Percentiles rank a stretch among this genome's conserved stretches.
phyloP scores from a whole-genome alignment of 2,329 filamentous ascomycete genomes.

The Diplodia mutila region DNA sequence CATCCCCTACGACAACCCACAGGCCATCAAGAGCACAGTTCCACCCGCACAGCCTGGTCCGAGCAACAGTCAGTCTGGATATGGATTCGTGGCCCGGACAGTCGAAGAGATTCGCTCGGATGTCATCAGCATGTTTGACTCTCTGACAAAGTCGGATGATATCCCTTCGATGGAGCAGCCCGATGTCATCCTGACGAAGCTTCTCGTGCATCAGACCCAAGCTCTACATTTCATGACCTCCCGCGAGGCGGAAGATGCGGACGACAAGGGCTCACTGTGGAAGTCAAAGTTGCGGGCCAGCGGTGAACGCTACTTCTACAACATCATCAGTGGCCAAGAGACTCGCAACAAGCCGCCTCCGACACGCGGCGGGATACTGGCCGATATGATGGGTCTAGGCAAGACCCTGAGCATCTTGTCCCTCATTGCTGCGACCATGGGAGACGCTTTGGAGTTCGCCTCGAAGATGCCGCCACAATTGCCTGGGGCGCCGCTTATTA shows the following conservation, averaged over 20 bases:
- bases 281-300: slow-evolving; percentile 61
- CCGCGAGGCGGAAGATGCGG: slow-evolving; percentile 70
- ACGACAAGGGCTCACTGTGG: slow-evolving; percentile 76
- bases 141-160: slow-evolving; percentile 73
- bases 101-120: slow-evolving; percentile 86
- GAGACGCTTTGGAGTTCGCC: slow-evolving; percentile 67
- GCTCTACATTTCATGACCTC: slow-evolving; percentile 83
- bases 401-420: slow-evolving; percentile 77
- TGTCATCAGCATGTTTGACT: slow-evolving; percentile 85
- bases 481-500: slow-evolving; percentile 40
- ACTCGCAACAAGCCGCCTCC: slow-evolving; percentile 39
- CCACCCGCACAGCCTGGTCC: background rate
- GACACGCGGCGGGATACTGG: slow-evolving; percentile 52
- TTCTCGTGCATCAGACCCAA: slow-evolving; percentile 88
- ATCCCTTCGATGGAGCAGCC: slow-evolving; percentile 74
- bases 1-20: slow-evolving; percentile 57
- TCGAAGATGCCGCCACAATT: slow-evolving; percentile 48
- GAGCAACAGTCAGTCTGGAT: slow-evolving; percentile 28
- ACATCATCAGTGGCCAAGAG: slow-evolving; percentile 75
- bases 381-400: slow-evolving; percentile 57
- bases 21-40: slow-evolving; percentile 28
- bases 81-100: slow-evolving; percentile 58
- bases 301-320: slow-evolving; percentile 69
- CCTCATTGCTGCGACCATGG: slow-evolving; percentile 66
- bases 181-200: slow-evolving; percentile 63